These are phyloP conservation scores for Magnolia officinalis DNA, from an alignment of 164 flowering plant genomes.

Conservation along the genomic window DNA sequence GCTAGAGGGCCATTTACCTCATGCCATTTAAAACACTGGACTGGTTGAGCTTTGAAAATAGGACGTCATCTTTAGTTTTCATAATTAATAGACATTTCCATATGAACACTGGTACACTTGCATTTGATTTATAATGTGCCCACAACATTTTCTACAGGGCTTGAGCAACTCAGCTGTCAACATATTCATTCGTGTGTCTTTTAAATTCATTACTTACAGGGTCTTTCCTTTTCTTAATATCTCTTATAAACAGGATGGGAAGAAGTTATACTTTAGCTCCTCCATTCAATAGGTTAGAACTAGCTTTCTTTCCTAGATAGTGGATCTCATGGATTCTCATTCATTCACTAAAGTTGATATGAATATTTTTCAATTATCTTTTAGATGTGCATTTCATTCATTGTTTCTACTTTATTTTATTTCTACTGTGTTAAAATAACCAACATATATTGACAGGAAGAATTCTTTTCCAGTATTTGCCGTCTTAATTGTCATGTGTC, in stretches of 20 bases:
- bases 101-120: not conserved
- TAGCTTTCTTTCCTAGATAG: not conserved
- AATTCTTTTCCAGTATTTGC: no score
- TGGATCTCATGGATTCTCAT: not conserved
- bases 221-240: constrained; percentile 2
- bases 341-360: not conserved
- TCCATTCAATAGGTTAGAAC: constrained; percentile 73
- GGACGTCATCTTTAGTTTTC: no score
- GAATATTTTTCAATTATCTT: not conserved
- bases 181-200: not conserved
- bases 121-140: not conserved
- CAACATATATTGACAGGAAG: no score
- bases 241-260: constrained; percentile 46
- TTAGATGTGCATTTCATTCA: not conserved
- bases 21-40: not conserved
- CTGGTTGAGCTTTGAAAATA: no score
- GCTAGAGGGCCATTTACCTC: not conserved
- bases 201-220: not conserved
- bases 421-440: no score
- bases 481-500: no score
- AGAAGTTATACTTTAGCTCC: constrained; percentile 43
- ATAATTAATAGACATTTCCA: no score
- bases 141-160: not conserved
- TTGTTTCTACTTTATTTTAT: not conserved
- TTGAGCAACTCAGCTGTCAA: not conserved